Conservation (phyloP, 768 basidiomycete species). For the Daedaleopsis sinensis region DNA sequence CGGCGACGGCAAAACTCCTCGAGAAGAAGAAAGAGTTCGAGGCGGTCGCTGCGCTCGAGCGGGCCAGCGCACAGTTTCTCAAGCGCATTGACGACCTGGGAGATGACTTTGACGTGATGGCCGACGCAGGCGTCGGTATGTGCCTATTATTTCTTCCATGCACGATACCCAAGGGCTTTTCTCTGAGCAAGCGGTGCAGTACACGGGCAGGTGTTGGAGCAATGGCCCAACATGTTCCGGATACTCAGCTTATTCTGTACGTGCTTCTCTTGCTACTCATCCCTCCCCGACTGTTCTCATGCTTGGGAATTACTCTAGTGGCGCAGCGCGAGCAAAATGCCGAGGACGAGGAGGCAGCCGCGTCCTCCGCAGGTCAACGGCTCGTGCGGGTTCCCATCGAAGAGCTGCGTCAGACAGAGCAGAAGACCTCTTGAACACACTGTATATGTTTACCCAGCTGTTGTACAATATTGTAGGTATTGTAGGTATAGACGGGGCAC, state of each 20-base stretch:
- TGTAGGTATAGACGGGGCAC: too few species aligned
- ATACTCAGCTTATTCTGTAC: constrained; percentile 70
- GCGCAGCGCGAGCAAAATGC: constrained; percentile 45
- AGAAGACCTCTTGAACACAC: constrained; percentile 5
- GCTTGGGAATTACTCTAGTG: constrained; percentile 39
- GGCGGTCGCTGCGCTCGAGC: constrained; percentile 72
- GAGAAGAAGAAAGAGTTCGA: constrained; percentile 87
- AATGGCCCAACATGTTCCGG: constrained; percentile 85
- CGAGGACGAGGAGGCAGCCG: constrained; percentile 26
- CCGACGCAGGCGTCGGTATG: constrained; percentile 71
- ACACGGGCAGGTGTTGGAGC: constrained; percentile 75
- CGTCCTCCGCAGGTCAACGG: constrained; percentile 50
- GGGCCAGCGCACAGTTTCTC: constrained; percentile 62
- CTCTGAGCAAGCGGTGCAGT: constrained; percentile 42
- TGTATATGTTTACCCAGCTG: too few species aligned
- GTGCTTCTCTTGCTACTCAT: constrained; percentile 21
- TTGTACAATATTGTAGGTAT: too few species aligned
- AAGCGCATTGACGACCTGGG: constrained; percentile 69
- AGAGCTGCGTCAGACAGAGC: constrained; percentile 48
- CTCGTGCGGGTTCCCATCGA: constrained; percentile 78
- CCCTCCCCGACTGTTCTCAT: background rate
- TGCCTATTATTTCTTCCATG: background rate
- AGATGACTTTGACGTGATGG: constrained; percentile 78
- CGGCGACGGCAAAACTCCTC: constrained; percentile 54
- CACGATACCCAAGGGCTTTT: background rate